Evolutionary conservation across 495 filamentous ascomycete genomes (phyloP).

Genomic region (Chaetomidium leptoderma): DNA sequence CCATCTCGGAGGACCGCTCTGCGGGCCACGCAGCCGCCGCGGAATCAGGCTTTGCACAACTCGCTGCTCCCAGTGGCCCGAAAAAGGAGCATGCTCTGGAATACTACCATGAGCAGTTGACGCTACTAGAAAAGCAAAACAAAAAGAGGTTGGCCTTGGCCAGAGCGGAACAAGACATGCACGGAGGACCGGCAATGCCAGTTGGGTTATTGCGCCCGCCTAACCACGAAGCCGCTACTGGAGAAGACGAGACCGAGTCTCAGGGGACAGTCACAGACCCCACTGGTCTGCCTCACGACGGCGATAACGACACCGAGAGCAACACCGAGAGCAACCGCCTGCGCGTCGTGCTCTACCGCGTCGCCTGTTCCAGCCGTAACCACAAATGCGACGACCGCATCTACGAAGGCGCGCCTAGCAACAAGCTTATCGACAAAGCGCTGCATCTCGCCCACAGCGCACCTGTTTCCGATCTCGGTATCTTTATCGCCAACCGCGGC

Average conservation of each 20-base stretch:
- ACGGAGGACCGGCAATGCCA: too few species aligned
- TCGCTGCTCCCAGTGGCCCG: not conserved
- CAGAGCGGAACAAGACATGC: not conserved
- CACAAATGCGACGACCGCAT: not conserved
- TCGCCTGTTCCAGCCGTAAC: not conserved
- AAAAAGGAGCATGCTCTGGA: not conserved
- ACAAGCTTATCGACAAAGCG: not conserved
- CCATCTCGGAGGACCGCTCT: not conserved
- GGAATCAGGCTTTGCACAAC: not conserved
- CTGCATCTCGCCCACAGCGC: not conserved
- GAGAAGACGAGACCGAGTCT: too few species aligned
- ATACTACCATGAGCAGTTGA: not conserved
- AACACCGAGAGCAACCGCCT: not conserved
- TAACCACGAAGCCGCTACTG: too few species aligned
- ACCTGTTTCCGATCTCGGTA: not conserved
- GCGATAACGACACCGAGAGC: too few species aligned
- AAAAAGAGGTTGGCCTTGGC: not conserved
- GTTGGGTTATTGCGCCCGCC: too few species aligned
- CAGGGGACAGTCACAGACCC: not conserved
- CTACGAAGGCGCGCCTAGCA: not conserved
- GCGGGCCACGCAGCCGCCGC: not conserved
- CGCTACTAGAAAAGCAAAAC: not conserved
- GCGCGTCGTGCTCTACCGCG: not conserved
- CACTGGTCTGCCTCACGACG: too few species aligned
- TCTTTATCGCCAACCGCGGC: not conserved